These are phyloP conservation scores for Sungouiozyma ichnusensis DNA, from an alignment of 805 yeast species.

Conservation along the genomic window DNA sequence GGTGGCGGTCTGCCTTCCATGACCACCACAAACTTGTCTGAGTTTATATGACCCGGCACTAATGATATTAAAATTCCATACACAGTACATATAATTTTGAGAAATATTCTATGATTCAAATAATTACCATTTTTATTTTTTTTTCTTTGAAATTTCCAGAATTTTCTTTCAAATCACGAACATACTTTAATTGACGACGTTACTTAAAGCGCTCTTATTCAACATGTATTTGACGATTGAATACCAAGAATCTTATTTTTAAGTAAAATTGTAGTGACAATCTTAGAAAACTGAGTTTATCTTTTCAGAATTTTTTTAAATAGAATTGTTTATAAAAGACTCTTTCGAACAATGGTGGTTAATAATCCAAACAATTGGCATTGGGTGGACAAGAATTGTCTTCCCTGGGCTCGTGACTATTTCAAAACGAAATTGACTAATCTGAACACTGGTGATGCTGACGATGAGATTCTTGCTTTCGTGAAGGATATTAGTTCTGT, in stretches of 20 bases:
- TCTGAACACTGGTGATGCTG: slow-evolving; percentile 26
- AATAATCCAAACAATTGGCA: slow-evolving; percentile 99
- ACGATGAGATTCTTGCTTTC: slow-evolving; percentile 23
- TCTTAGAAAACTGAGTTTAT: not conserved
- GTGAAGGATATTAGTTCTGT: slow-evolving; percentile 34
- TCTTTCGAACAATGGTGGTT: slow-evolving; percentile 56
- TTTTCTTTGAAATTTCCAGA: not conserved
- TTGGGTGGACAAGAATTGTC: slow-evolving; percentile 97
- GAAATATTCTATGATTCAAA: too few species aligned
- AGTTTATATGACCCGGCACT: slow-evolving; percentile 19
- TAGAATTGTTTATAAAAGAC: not conserved
- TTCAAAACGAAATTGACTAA: slow-evolving; percentile 54
- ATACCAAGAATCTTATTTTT: too few species aligned
- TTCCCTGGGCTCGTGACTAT: slow-evolving; percentile 79
- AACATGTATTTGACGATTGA: too few species aligned
- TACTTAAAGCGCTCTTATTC: too few species aligned
- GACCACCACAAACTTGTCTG: slow-evolving; percentile 33
- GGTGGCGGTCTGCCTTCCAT: slow-evolving; percentile 54
- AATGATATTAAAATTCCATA: too few species aligned
- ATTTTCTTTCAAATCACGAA: not conserved
- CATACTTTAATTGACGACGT: too few species aligned
- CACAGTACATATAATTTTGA: too few species aligned
- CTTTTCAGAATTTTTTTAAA: not conserved
- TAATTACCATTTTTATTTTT: not conserved
- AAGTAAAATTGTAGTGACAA: too few species aligned